Base-by-base conservation (phyloP, 2,329 filamentous ascomycete species). In the Calonectria pseudoreteaudii region DNA sequence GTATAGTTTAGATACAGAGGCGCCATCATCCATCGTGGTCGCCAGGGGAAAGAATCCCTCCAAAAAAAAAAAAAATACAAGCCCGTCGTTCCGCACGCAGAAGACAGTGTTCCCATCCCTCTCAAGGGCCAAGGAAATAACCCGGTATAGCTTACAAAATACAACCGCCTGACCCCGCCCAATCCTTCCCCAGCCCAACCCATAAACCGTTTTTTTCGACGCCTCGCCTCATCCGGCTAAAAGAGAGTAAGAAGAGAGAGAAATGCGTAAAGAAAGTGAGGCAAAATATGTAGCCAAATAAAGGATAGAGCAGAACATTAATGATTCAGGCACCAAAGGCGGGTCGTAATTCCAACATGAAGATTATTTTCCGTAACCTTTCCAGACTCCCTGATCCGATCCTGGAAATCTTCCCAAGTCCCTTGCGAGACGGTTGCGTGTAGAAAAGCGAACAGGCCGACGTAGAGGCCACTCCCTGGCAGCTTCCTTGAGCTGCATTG, bases 291-390 rank as follows among this genome's bases (percentile, higher is more conserved):
- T 50, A 34, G 52, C 44, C 58, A 73, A 67, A 31, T 31, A 44
- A 67, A 66, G 53, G 34, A 56, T 23, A 36, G 66, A 68, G 16
- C 58, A 41, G 60, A 52, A 47, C 44, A 34, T 56, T 50, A 36
- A 68, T 72, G 47, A 50, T 8, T 58, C 26, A 34, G 41, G 60
- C 38, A 60, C 41, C 72, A 66, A 69, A 73, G 34, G 34, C 70
- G 64, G 73, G 56, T 67, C 52, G 56, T 73, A 56, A 75, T 69
- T 73, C 64, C 73, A 75, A 73, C 50, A 64, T 74, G 52, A 66
- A 64, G 49, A 65, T 64, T 49, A 58, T 65, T 68, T 71, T 69
- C 64, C 64, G 53, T 68, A 66, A 28, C 69, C 47, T 73, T 75
- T 71, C 70, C 73, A 68, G 67, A 73, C 64, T 68, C 62, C 70